These are phyloP conservation scores for Secale cereale DNA, from an alignment of 176 grass and related monocot genomes.

Conservation along the genomic window DNA sequence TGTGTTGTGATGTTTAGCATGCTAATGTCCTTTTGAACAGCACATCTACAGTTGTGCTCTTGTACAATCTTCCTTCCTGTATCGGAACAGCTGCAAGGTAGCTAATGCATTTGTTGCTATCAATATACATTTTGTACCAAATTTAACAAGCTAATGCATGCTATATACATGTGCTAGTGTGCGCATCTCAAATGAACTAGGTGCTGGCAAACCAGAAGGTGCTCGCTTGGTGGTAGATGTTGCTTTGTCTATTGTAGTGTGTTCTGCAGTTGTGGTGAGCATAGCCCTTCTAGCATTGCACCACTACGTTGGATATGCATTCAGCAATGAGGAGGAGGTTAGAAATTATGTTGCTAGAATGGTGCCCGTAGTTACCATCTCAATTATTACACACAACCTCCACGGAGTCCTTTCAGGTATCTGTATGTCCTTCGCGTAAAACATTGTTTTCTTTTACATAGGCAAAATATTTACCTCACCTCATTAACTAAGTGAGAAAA, in stretches of 20 bases:
- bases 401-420: constrained; percentile 66
- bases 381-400: constrained; percentile 51
- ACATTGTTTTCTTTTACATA: no score
- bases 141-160: not conserved
- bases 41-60: constrained; percentile 36
- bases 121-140: not conserved
- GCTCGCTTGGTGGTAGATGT: constrained; percentile 42
- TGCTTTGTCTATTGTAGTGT: constrained; percentile 35
- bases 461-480: no score
- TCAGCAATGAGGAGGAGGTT: constrained; percentile 61
- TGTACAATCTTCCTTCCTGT: constrained; percentile 58
- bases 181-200: constrained; percentile 68
- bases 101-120: not conserved
- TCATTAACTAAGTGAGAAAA: no score
- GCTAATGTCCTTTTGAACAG: constrained; percentile 32
- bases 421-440: not conserved
- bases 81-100: constrained; percentile 63
- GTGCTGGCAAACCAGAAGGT: constrained; percentile 51
- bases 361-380: constrained; percentile 46
- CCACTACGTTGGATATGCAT: constrained; percentile 47
- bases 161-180: constrained; percentile 20
- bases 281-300: constrained; percentile 32
- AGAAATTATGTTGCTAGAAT: constrained; percentile 51
- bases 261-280: constrained; percentile 33
- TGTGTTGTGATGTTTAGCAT: not conserved